Percentiles rank a stretch among this genome's conserved stretches.
These are phyloP conservation scores for Leishmania aethiopica DNA, from an alignment of 208 protist genomes.

Conservation along the genomic window DNA sequence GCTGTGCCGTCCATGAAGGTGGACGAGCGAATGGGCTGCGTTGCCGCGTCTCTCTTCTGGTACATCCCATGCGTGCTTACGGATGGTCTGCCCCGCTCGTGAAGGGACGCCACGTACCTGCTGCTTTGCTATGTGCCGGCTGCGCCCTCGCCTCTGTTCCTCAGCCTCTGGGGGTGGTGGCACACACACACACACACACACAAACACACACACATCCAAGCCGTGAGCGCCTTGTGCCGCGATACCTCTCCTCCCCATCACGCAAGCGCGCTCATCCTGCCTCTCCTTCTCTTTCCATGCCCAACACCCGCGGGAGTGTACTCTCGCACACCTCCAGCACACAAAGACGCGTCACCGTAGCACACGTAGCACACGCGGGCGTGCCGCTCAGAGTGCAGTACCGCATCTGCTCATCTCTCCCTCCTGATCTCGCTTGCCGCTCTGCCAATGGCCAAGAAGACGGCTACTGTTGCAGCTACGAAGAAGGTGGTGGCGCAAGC, in stretches of 20 bases:
- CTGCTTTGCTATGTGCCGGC: not conserved
- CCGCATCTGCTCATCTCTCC: not conserved
- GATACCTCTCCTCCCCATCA: not conserved
- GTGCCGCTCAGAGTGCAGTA: not conserved
- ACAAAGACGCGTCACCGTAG: not conserved
- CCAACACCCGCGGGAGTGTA: not conserved
- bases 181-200: too few relatives aligned
- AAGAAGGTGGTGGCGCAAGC: not conserved
- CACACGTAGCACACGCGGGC: not conserved
- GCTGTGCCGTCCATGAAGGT: not conserved
- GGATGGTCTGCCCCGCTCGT: not conserved
- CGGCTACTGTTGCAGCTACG: not conserved
- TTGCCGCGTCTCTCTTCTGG: not conserved
- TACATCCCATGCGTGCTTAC: not conserved
- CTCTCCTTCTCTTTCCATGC: not conserved
- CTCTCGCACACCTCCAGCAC: not conserved
- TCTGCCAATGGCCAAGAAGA: constrained; percentile 11
- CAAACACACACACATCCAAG: too few relatives aligned
- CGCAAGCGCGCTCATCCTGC: not conserved
- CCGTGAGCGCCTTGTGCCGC: too few relatives aligned
- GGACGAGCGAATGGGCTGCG: not conserved
- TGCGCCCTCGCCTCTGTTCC: not conserved
- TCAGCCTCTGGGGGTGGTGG: not conserved
- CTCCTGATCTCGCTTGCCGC: not conserved
- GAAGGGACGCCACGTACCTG: too few relatives aligned